Conservation (phyloP, 2,329 filamentous ascomycete genomes). For the Dactylonectria macrodidyma region DNA sequence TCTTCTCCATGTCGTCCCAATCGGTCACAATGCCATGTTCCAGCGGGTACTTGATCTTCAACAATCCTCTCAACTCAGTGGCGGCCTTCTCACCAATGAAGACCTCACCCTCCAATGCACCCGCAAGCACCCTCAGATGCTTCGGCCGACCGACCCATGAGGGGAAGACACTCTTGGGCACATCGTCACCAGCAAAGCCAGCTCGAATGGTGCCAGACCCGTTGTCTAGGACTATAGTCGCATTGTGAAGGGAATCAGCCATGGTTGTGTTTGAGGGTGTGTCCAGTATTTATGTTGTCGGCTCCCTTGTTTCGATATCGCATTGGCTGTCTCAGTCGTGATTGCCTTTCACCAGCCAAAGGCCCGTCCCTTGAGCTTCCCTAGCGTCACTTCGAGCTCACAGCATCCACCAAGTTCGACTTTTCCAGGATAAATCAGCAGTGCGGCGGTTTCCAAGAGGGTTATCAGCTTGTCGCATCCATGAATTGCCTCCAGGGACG, state of each 20-base stretch:
- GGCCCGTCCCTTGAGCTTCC: conserved; percentile 41
- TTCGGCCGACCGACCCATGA: conserved; percentile 98
- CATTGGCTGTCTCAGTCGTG: conserved; percentile 40
- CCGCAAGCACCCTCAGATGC: conserved; percentile 94
- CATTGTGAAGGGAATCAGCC: conserved; percentile 87
- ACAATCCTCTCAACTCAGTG: conserved; percentile 88
- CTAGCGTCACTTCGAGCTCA: conserved; percentile 38
- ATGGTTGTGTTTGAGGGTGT: conserved; percentile 53
- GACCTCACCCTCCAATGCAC: conserved; percentile 94
- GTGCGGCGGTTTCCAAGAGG: conserved; percentile 16
- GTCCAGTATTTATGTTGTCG: conserved; percentile 26
- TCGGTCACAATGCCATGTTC: conserved; percentile 99
- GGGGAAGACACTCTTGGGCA: conserved; percentile 97
- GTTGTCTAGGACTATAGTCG: conserved; percentile 98
- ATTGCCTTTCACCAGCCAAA: conserved; percentile 33
- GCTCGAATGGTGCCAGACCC: conserved; percentile 97
- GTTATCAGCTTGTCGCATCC: conserved; percentile 41
- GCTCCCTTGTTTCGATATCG: conserved; percentile 28
- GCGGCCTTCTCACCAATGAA: conserved; percentile 94
- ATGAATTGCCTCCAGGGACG: conserved; percentile 33
- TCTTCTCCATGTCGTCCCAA: conserved; percentile 99
- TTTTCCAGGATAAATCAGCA: conserved; percentile 29
- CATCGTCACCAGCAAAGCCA: conserved; percentile 95
- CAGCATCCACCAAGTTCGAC: conserved; percentile 30
- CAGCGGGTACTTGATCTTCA: conserved; percentile 96